phyloP scores from a whole-genome alignment of 2,329 filamentous ascomycete genomes.

The Fusarium sp. region DNA sequence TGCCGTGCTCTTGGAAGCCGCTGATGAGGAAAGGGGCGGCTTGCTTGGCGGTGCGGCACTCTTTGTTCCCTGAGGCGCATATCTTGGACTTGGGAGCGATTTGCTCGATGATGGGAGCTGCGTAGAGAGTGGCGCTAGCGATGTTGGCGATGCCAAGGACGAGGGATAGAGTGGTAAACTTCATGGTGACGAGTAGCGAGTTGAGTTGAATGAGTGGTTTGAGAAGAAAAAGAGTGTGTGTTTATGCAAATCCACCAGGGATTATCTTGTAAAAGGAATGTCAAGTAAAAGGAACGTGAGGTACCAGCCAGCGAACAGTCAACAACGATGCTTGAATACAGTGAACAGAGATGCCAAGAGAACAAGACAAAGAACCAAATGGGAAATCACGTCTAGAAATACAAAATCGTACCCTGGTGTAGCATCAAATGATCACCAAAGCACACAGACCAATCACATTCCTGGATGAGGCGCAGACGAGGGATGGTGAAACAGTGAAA shows the following conservation, averaged over 20 bases:
- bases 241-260: neutral
- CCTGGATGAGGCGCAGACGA: constrained; percentile 19
- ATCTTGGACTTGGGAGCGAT: constrained; percentile 69
- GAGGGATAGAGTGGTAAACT: constrained; percentile 42
- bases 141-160: constrained; percentile 36
- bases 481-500: constrained; percentile 11
- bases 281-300: neutral
- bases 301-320: neutral
- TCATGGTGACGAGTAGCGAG: constrained; percentile 41
- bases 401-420: neutral
- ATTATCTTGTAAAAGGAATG: neutral
- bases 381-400: neutral
- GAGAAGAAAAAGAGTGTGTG: neutral
- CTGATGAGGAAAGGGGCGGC: constrained; percentile 69
- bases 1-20: constrained; percentile 68
- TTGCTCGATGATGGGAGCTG: constrained; percentile 58
- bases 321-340: constrained; percentile 1
- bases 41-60: constrained; percentile 75
- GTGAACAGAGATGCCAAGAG: neutral
- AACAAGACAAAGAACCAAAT: neutral
- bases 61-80: constrained; percentile 64
- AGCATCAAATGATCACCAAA: constrained; percentile 6
- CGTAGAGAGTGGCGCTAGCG: constrained; percentile 39
- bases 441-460: constrained; percentile 10
- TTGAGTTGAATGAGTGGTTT: neutral